phyloP scores from a whole-genome alignment of 495 filamentous ascomycete genomes.

The Letharia columbiana region DNA sequence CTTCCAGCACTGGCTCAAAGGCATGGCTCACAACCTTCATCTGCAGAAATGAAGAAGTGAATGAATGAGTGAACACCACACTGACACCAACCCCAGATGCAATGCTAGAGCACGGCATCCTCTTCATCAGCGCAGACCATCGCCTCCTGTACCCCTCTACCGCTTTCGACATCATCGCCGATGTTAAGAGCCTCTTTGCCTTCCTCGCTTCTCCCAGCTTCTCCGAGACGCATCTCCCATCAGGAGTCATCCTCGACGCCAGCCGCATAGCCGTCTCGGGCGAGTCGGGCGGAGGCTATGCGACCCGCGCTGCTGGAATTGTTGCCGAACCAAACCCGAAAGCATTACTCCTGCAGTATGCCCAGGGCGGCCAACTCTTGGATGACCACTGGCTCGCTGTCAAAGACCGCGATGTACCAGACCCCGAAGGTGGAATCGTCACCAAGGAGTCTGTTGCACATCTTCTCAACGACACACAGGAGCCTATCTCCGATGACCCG shows the following conservation, averaged over 20 bases:
- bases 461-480: constrained; percentile 17
- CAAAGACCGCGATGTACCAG: constrained; percentile 16
- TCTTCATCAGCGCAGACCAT: constrained; percentile 31
- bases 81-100: constrained; percentile 16
- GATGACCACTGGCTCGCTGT: constrained; percentile 27
- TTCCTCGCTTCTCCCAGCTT: constrained; percentile 23
- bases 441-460: constrained; percentile 16
- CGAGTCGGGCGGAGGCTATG: constrained; percentile 34
- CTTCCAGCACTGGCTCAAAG: not conserved
- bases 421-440: constrained; percentile 19
- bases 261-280: constrained; percentile 32
- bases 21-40: not conserved
- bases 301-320: constrained; percentile 32
- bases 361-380: constrained; percentile 29
- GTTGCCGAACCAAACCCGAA: constrained; percentile 32
- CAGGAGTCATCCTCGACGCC: constrained; percentile 22
- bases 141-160: constrained; percentile 29
- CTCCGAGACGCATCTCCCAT: constrained; percentile 16
- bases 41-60: not conserved
- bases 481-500: constrained; percentile 24
- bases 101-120: constrained; percentile 26
- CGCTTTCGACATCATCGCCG: constrained; percentile 28
- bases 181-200: constrained; percentile 26
- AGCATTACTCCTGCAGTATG: constrained; percentile 30
- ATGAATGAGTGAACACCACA: not conserved